Conservation (phyloP, 2,329 filamentous ascomycete species). For the Mariannaea sp. region DNA sequence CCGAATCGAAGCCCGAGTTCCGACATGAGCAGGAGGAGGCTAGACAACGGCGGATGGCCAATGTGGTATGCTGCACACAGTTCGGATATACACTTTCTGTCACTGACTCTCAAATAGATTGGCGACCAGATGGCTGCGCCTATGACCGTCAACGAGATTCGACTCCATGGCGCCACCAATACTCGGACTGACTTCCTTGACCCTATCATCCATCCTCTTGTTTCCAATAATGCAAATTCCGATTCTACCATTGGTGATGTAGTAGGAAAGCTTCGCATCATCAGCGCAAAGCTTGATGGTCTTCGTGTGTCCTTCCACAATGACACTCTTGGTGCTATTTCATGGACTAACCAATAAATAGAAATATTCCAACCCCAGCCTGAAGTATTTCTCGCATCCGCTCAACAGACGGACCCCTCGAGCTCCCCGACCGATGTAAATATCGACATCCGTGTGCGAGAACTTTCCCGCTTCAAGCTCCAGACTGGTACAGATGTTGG, state of each 20-base stretch:
- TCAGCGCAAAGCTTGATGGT: constrained; percentile 74
- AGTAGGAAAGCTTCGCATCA: constrained; percentile 70
- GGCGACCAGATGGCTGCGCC: constrained; percentile 82
- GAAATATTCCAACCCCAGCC: constrained; percentile 88
- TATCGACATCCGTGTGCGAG: constrained; percentile 79
- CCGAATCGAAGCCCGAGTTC: constrained; percentile 44
- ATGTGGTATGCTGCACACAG: constrained; percentile 39
- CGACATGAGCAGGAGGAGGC: constrained; percentile 46
- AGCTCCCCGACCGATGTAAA: constrained; percentile 79
- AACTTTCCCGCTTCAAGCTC: constrained; percentile 82
- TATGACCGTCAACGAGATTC: constrained; percentile 84
- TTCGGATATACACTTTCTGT: background rate
- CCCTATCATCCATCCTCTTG: constrained; percentile 76
- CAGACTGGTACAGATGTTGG: constrained; percentile 96
- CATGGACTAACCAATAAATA: constrained; percentile 43
- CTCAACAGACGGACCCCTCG: constrained; percentile 69
- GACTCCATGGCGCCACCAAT: constrained; percentile 79
- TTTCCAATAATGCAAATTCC: constrained; percentile 68
- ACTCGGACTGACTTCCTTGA: constrained; percentile 86
- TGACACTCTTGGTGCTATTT: background rate
- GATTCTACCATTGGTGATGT: constrained; percentile 82
- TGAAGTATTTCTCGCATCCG: constrained; percentile 79
- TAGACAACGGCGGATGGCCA: constrained; percentile 46
- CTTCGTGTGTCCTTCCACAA: constrained; percentile 65
- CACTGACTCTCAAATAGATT: constrained; percentile 40